Percentiles rank a stretch among this genome's conserved stretches.
These are phyloP conservation scores for Phymatotrichopsis omnivora DNA, from an alignment of 2,329 filamentous ascomycete species.

Conservation along the genomic window DNA sequence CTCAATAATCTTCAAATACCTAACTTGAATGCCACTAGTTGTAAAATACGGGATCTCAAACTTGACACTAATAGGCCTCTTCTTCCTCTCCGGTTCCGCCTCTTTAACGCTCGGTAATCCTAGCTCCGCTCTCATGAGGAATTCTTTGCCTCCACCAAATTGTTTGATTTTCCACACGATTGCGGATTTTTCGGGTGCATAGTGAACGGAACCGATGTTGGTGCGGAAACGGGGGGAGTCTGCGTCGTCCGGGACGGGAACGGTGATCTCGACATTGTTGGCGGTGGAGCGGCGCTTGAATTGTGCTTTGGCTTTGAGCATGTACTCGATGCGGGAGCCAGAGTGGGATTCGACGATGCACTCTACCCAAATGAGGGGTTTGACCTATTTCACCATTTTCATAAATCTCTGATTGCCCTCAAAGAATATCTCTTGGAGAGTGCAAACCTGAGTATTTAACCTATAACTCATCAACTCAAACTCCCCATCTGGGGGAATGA, in stretches of 20 bases:
- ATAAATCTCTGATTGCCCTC: neutral
- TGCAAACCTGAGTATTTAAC: slow-evolving; percentile 65
- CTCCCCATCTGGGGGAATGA: slow-evolving; percentile 95
- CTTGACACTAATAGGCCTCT: slow-evolving; percentile 96
- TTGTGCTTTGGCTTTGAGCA: slow-evolving; percentile 95
- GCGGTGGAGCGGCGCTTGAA: slow-evolving; percentile 97
- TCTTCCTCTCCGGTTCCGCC: slow-evolving; percentile 42
- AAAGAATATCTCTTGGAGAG: neutral
- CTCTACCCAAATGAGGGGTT: slow-evolving; percentile 97
- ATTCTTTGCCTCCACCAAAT: slow-evolving; percentile 96
- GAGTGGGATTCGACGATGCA: slow-evolving; percentile 95
- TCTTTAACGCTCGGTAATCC: slow-evolving; percentile 91
- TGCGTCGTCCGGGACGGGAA: slow-evolving; percentile 93
- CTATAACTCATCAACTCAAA: slow-evolving; percentile 99
- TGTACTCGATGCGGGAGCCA: slow-evolving; percentile 92
- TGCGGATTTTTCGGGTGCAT: slow-evolving; percentile 90
- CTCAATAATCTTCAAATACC: slow-evolving; percentile 98
- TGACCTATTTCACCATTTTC: slow-evolving; percentile 46
- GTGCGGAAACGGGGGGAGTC: slow-evolving; percentile 93
- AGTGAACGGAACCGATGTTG: slow-evolving; percentile 94
- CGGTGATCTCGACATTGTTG: slow-evolving; percentile 97
- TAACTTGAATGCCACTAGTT: slow-evolving; percentile 96
- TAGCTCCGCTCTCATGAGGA: slow-evolving; percentile 94
- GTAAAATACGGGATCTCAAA: slow-evolving; percentile 99
- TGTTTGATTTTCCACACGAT: slow-evolving; percentile 99